Conservation (phyloP, 371 early-diverging fungal genomes). For the Actinomucor elegans region DNA sequence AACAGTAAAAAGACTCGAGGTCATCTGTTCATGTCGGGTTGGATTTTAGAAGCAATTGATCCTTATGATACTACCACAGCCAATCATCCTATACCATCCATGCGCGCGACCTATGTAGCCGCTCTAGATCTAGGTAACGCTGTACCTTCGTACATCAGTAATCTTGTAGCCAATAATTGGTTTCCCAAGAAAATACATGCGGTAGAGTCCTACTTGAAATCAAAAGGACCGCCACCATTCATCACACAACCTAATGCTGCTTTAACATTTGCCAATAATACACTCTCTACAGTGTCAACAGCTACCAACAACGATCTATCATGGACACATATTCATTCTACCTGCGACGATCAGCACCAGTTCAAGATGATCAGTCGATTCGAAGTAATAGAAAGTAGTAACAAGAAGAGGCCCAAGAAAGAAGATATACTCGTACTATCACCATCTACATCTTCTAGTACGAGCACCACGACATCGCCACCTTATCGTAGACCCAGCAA, state of each 20-base stretch:
- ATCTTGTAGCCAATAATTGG: conserved; percentile 41
- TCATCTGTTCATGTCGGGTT: conserved; percentile 51
- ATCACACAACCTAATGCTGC: conserved; percentile 12
- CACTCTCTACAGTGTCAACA: background rate
- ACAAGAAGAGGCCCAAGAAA: background rate
- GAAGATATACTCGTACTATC: background rate
- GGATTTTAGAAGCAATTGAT: conserved; percentile 60
- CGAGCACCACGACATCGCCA: background rate
- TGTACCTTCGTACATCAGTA: conserved; percentile 56
- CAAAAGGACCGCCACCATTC: conserved; percentile 54
- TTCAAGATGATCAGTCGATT: conserved; percentile 6
- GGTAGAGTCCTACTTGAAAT: conserved; percentile 47
- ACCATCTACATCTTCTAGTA: background rate
- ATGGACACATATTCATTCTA: conserved; percentile 12
- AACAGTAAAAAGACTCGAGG: conserved; percentile 37
- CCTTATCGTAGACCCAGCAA: conserved; percentile 5
- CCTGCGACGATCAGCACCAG: conserved; percentile 5
- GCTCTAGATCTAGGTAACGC: conserved; percentile 53
- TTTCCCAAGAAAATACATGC: conserved; percentile 45
- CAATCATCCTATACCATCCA: conserved; percentile 62
- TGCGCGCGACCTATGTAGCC: conserved; percentile 50
- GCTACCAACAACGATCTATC: background rate
- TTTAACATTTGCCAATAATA: conserved; percentile 8
- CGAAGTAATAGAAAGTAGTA: background rate
- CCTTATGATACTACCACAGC: conserved; percentile 54